Conservation (phyloP, 805 yeast species). For the Candida coquimbonensis region DNA sequence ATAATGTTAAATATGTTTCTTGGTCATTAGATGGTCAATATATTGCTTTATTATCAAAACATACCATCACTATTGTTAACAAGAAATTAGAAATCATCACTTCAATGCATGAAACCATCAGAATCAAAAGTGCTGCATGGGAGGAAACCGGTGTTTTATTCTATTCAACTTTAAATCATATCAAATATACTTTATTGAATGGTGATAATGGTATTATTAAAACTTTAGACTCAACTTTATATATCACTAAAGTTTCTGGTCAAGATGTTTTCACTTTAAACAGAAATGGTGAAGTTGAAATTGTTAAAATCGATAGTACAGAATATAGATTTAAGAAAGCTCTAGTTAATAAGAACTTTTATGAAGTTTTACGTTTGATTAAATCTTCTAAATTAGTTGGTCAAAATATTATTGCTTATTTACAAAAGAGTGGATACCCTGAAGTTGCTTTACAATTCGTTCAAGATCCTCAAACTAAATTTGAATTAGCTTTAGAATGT, state of each 20-base stretch:
- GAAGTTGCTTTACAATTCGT: constrained; percentile 97
- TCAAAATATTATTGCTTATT: constrained; percentile 90
- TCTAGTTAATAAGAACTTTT: constrained; percentile 79
- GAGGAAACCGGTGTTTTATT: constrained; percentile 88
- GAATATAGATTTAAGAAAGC: constrained; percentile 96
- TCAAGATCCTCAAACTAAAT: constrained; percentile 91
- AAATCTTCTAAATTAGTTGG: constrained; percentile 89
- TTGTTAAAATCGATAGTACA: constrained; percentile 81
- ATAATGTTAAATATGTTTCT: constrained; percentile 77
- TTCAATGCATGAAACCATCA: constrained; percentile 90
- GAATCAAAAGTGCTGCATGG: constrained; percentile 97
- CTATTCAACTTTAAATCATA: constrained; percentile 91
- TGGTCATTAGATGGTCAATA: constrained; percentile 89
- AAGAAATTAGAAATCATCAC: constrained; percentile 71
- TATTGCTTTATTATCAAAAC: constrained; percentile 85
- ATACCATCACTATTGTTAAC: constrained; percentile 82
- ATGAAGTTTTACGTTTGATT: constrained; percentile 86
- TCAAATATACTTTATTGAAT: constrained; percentile 85
- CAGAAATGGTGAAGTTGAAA: constrained; percentile 80
- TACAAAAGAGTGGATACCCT: constrained; percentile 93
- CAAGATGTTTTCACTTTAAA: constrained; percentile 71
- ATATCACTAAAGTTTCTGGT: constrained; percentile 67
- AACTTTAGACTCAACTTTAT: constrained; percentile 83
- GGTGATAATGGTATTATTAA: constrained; percentile 95
- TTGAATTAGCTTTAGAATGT: constrained; percentile 91